Evolutionary conservation across 1,284 basidiomycete species (phyloP), one percentile per base, ranked within the genome.

Genomic region (Chiua sp.): DNA sequence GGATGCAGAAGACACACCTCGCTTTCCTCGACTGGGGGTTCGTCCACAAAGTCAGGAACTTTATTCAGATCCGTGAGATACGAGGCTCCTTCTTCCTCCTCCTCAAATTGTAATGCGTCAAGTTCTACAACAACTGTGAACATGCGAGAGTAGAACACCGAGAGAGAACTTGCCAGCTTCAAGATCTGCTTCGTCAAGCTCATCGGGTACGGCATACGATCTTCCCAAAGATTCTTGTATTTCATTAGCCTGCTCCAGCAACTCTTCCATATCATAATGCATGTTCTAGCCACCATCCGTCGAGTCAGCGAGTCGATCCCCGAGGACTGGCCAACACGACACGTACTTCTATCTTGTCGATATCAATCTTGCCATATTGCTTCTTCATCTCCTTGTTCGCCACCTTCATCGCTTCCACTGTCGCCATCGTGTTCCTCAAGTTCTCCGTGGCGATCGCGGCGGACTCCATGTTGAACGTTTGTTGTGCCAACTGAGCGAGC

Each of bases 401-500:
- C n/a, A 86, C 76, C 73, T 95, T 89, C 96, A 99, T 98, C 7
- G 96, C 98, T 70, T 98, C 95, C 26, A 99, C 90, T 0, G 98
- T 99, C n/a, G 96, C 97, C 98, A 99, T 99, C 68, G 98, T 99
- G 74, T 98, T 99, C 63, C 95, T 88, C 67, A 99, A 78, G 77
- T 99, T 99, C 78, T 99, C 98, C 6, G 97, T 98, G 20, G 95
- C 92, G 76, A 99, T 89, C 13, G 92, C 88, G 28, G 97, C 93
- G 63, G 94, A 96, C 79, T 99, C 97, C 94, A 99, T 99, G 78
- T 99, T 99, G 82, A 95, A 99, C 26, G 93, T 91, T 77, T 99
- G 98, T 75, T 99, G 98, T 52, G 92, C 84, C 16, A 99, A 83
- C 75, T 98, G 95, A 12, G 87, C 84, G 42, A 98, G 84, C 76